These are phyloP conservation scores for Mycena rosella DNA, from an alignment of 768 basidiomycete genomes.

Conservation along the genomic window DNA sequence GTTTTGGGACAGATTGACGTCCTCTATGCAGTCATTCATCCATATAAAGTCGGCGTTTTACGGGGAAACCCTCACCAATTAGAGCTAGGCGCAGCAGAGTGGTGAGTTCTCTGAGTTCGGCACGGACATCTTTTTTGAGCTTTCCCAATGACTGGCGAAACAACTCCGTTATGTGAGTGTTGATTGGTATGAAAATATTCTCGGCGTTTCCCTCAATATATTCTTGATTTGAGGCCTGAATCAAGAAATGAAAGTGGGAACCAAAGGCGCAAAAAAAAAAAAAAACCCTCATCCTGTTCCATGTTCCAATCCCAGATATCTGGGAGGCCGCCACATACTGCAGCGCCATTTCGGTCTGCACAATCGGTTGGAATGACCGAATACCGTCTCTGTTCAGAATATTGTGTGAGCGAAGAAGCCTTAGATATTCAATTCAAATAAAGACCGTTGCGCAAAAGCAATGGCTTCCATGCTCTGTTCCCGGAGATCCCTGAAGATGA, in stretches of 20 bases:
- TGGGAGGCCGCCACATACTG: constrained; percentile 6
- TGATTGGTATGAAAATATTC: neutral
- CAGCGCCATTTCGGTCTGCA: neutral
- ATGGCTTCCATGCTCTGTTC: neutral
- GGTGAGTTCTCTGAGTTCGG: neutral
- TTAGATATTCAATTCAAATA: neutral
- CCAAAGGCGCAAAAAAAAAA: neutral
- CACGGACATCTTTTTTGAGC: neutral
- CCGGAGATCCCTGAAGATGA: neutral
- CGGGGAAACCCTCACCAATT: constrained; percentile 6
- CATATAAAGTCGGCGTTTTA: neutral
- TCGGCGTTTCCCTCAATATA: constrained; percentile 12
- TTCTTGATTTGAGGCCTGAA: neutral
- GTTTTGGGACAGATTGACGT: neutral
- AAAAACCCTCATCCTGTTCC: constrained; percentile 12
- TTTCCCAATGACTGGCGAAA: neutral
- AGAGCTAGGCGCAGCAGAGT: neutral
- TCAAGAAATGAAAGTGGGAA: neutral
- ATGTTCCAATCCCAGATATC: neutral
- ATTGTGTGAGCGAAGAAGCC: neutral
- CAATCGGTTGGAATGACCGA: neutral
- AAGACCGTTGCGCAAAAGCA: constrained; percentile 5
- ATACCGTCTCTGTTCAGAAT: constrained; percentile 15
- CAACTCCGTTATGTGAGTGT: neutral
- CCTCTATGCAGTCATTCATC: neutral